Conservation (phyloP, 1,139 yeast genomes). For the Geotrichum australiense region DNA sequence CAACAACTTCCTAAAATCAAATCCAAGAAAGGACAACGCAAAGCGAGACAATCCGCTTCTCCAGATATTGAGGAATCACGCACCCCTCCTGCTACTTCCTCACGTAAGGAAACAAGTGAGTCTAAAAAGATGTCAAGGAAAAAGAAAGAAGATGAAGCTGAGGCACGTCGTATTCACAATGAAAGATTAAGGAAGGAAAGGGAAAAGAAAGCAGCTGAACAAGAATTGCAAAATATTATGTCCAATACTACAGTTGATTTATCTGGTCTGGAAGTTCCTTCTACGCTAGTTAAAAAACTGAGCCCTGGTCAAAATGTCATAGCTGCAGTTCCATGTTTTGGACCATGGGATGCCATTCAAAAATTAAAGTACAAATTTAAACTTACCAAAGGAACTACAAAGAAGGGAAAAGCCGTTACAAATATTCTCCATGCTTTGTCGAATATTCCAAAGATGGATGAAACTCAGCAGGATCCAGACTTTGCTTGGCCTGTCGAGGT, state of each 20-base stretch:
- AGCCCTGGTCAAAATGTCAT: constrained; percentile 38
- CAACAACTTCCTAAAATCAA: constrained; percentile 43
- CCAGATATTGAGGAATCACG: constrained; percentile 74
- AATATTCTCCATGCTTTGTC: constrained; percentile 59
- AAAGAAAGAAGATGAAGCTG: constrained; percentile 22
- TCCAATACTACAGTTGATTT: constrained; percentile 26
- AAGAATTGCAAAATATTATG: constrained; percentile 39
- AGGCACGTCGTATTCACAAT: constrained; percentile 26
- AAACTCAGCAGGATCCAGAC: constrained; percentile 42
- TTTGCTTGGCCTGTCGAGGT: constrained; percentile 70
- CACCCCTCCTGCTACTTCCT: background rate
- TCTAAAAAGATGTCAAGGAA: constrained; percentile 46
- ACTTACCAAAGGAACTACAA: constrained; percentile 76
- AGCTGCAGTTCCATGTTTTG: constrained; percentile 79
- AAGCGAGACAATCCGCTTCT: constrained; percentile 54
- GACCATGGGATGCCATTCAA: constrained; percentile 79
- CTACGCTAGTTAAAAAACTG: constrained; percentile 23
- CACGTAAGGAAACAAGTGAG: background rate
- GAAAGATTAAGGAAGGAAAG: constrained; percentile 32
- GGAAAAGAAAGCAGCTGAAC: constrained; percentile 42
- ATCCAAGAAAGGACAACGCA: constrained; percentile 78
- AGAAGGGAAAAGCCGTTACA: constrained; percentile 79
- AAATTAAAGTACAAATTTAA: constrained; percentile 79
- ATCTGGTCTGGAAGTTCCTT: constrained; percentile 26
- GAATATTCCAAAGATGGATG: constrained; percentile 47